Evolutionary conservation across 2,329 filamentous ascomycete species (phyloP), one percentile per base, ranked within the genome.

Genomic region (Verticillium longisporum): DNA sequence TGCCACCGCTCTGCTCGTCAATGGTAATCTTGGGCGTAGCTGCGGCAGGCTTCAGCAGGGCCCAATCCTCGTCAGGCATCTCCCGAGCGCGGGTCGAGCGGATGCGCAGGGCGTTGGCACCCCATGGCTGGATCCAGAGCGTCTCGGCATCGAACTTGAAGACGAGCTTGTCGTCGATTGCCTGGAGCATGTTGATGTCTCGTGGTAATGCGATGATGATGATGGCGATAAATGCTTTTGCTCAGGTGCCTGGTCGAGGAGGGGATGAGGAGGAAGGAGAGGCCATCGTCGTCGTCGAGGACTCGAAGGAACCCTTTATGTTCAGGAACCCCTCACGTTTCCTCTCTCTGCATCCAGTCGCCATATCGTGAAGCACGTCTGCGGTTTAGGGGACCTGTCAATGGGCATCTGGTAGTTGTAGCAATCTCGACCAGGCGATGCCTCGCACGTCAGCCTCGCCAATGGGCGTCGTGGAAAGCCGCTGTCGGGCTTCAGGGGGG

Each of bases 41-140:
- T 65, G 36, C 7, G 14, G 4, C 41, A 2, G 64, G 66, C 13
- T 59, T 56, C 4, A 67, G 66, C 7, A 79, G 65, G 2, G 77
- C 77, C 76, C 77, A 78, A 38, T 75, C 66, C 38, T 74, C 68
- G 5, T 65, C 55, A 3, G 75, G 72, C 66, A 78, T 73, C 41
- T 64, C 62, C 3, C 56, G 62, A 50, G 65, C 69, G 62, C 77
- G 79, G 2, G 78, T 81, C 0, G 78, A 75, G 21, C 80, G 77
- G 1, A 83, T 68, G 37, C 80, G 76, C 3, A 83, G 65, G 0
- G 80, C 75, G 61, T 81, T 75, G 4, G 67, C 56, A 4, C 79
- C 79, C 80, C 80, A 83, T 53, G 80, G 70, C 60, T 83, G 77
- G 55, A 83, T 72, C 73, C 77, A 80, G 54, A 83, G 69, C 10